phyloP scores from a whole-genome alignment of 495 filamentous ascomycete genomes.

The Penicillium lividum region DNA sequence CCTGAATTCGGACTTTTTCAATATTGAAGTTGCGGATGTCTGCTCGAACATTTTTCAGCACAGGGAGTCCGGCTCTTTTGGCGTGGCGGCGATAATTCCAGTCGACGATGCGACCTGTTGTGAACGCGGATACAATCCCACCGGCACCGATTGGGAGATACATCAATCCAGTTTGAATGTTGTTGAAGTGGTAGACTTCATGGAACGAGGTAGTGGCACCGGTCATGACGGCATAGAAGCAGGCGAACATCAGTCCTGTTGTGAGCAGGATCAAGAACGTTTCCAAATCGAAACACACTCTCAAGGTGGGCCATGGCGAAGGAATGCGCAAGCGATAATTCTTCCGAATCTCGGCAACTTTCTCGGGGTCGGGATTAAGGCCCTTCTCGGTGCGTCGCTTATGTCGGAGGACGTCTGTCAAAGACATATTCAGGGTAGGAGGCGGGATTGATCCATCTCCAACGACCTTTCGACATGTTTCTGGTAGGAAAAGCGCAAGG shows the following conservation, averaged over 20 bases:
- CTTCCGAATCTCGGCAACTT: slow-evolving; percentile 21
- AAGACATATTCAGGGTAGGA: slow-evolving; percentile 20
- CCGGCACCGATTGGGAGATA: slow-evolving; percentile 49
- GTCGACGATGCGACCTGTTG: slow-evolving; percentile 42
- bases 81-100: slow-evolving; percentile 49
- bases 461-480: slow-evolving; percentile 70
- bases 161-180: slow-evolving; percentile 43
- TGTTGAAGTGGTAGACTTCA: slow-evolving; percentile 51
- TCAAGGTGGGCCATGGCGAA: slow-evolving; percentile 65
- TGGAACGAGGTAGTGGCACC: slow-evolving; percentile 53
- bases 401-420: slow-evolving; percentile 29
- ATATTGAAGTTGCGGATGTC: slow-evolving; percentile 47
- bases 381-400: slow-evolving; percentile 15
- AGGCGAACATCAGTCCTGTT: slow-evolving; percentile 56
- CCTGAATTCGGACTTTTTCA: slow-evolving; percentile 41
- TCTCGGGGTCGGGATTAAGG: slow-evolving; percentile 10
- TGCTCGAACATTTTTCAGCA: slow-evolving; percentile 39
- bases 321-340: slow-evolving; percentile 58
- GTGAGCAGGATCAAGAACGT: slow-evolving; percentile 57
- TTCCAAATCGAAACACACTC: slow-evolving; percentile 62
- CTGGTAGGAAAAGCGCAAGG: slow-evolving; percentile 66
- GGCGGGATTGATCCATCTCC: slow-evolving; percentile 61
- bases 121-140: slow-evolving; percentile 33
- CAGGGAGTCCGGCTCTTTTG: slow-evolving; percentile 28
- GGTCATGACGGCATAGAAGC: slow-evolving; percentile 58